These are phyloP conservation scores for Triticum aestivum DNA, from an alignment of 176 grass and related monocot species.

Conservation along the genomic window DNA sequence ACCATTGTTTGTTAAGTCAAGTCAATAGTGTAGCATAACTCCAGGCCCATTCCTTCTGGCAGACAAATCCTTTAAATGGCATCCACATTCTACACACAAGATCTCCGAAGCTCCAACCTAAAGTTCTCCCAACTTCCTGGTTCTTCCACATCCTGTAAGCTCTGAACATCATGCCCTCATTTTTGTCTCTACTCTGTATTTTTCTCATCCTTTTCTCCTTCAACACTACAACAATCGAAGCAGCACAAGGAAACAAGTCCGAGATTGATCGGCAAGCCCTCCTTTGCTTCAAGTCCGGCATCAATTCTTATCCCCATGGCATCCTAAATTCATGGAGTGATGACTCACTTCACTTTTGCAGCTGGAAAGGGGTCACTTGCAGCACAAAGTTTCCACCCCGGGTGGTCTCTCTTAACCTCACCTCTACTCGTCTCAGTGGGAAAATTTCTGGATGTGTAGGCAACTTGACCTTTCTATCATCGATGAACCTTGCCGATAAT, in stretches of 20 bases:
- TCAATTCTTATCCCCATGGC: neutral
- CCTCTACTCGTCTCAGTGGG: neutral
- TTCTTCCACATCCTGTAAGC: neutral
- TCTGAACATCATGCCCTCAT: neutral
- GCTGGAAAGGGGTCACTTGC: neutral
- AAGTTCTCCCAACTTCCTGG: neutral
- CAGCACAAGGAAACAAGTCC: neutral
- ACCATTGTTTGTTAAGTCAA: neutral
- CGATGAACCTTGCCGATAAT: slow-evolving; percentile 22
- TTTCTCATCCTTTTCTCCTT: neutral
- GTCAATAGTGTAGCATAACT: neutral
- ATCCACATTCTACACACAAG: neutral
- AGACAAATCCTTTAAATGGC: neutral
- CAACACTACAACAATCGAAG: neutral
- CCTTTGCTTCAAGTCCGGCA: slow-evolving; percentile 29
- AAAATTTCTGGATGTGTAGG: slow-evolving; percentile 28
- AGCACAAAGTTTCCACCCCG: neutral
- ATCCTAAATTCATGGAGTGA: neutral
- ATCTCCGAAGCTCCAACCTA: neutral
- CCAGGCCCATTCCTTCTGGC: neutral
- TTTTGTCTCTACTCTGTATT: neutral
- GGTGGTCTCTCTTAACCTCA: neutral
- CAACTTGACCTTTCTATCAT: slow-evolving; percentile 33
- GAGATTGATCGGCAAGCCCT: slow-evolving; percentile 26
- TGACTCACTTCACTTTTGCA: neutral